Base-by-base conservation (phyloP, 2,329 filamentous ascomycete genomes). In the Waltergamsia citrina region DNA sequence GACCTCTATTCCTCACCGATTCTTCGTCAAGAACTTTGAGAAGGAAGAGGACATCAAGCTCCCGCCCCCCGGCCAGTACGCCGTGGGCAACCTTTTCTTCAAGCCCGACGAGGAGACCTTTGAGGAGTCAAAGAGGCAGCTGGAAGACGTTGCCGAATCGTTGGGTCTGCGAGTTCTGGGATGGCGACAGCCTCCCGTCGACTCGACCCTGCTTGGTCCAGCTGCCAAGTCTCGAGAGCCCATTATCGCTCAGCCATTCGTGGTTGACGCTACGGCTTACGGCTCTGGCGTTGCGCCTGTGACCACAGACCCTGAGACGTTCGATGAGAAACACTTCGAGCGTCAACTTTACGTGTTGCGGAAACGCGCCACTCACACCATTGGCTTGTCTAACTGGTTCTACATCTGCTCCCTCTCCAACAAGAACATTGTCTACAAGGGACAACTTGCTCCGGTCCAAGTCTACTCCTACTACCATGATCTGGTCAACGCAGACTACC, bases 361-460 rank as follows among this genome's bases (percentile, higher is more conserved):
- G 55, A 98, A 98, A 73, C 84, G 87, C 51, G 83, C 88, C 35
- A 94, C 88, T 31, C 87, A 95, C 67, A 83, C 86, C 50, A 92
- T 95, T 55, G 88, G 90, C 39, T 74, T 95, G 37, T 86, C 93
- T 62, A 95, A 95, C 62, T 96, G 90, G 90, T 96, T 96, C 71
- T 96, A 96, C 60, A 71, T 96, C 38, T 96, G 90, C 72, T 94
- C 87, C 32, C 67, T 96, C 46, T 92, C 81, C 60, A 95, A 94
- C 78, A 88, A 88, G 65, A 96, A 96, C 67, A 96, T 96, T 63
- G 85, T 96, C 40, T 96, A 96, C 74, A 96, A 96, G 73, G 90
- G 90, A 43, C 92, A 96, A 59, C 71, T 96, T 45, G 83, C 90
- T 29, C 90, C 90, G 17, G 78, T 90, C 20, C 90, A 96, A 67